A percentile compares a stretch with the other conserved stretches of the same genome.
Evolutionary conservation across 2,329 filamentous ascomycete genomes (phyloP).

Genomic region (Penicillium italicum): DNA sequence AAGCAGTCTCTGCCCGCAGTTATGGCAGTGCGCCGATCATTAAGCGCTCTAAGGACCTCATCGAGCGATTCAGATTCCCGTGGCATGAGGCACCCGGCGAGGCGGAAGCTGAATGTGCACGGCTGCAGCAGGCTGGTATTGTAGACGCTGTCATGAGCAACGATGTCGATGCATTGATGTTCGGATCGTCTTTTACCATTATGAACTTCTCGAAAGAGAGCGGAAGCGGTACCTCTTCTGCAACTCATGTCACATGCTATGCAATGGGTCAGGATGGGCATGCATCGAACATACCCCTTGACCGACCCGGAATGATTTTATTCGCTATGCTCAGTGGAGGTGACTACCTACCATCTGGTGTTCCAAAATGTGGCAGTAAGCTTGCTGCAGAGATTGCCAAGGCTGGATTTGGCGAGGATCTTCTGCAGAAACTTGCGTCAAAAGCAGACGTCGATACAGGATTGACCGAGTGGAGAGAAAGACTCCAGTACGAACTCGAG

Average conservation of each 20-base stretch:
- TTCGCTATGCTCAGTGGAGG: slow-evolving; percentile 94
- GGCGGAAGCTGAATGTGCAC: slow-evolving; percentile 91
- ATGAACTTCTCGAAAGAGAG: slow-evolving; percentile 79
- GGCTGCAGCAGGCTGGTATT: slow-evolving; percentile 74
- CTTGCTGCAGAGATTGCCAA: slow-evolving; percentile 84
- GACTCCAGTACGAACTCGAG: slow-evolving; percentile 68
- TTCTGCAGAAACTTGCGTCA: slow-evolving; percentile 61
- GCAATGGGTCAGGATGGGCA: slow-evolving; percentile 44
- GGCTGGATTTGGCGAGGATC: slow-evolving; percentile 75
- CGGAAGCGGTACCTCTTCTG: slow-evolving; percentile 56
- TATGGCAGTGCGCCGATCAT: slow-evolving; percentile 63
- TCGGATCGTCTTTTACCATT: slow-evolving; percentile 75
- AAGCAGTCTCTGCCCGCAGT: slow-evolving; percentile 51
- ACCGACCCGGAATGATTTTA: slow-evolving; percentile 85
- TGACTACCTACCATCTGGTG: slow-evolving; percentile 85
- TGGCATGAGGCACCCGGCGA: slow-evolving; percentile 87
- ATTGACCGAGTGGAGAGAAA: slow-evolving; percentile 66
- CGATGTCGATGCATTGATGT: slow-evolving; percentile 97
- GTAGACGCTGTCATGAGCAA: slow-evolving; percentile 94
- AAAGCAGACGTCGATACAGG: slow-evolving; percentile 27
- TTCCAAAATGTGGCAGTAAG: slow-evolving; percentile 82
- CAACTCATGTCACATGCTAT: slow-evolving; percentile 85
- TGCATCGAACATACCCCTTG: slow-evolving; percentile 49
- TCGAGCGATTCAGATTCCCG: slow-evolving; percentile 79
- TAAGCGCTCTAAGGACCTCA: slow-evolving; percentile 75